phyloP scores from a whole-genome alignment of 352 stramenopile species.

The Pythium coloratum region DNA sequence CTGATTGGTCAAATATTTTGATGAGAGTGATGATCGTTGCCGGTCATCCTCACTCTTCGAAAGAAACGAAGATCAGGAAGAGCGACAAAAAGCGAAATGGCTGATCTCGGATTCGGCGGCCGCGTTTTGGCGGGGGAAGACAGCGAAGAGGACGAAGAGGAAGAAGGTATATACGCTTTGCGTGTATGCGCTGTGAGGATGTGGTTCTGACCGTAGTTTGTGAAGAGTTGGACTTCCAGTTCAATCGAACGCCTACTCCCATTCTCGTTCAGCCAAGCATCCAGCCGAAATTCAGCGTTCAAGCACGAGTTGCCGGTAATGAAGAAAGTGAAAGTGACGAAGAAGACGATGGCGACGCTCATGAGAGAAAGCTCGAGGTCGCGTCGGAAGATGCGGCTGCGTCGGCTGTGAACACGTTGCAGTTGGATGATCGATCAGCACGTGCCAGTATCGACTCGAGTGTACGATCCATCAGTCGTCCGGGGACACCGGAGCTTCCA shows the following conservation, averaged over 20 bases:
- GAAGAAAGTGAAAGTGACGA: slow-evolving; percentile 31
- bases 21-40: slow-evolving; percentile 6
- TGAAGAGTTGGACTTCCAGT: slow-evolving; percentile 25
- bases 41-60: not conserved
- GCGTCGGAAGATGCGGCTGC: not conserved
- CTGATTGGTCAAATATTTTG: slow-evolving; percentile 12
- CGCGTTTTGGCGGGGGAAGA: slow-evolving; percentile 76
- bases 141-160: slow-evolving; percentile 72
- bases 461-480: slow-evolving; percentile 14
- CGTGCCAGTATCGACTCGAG: slow-evolving; percentile 20
- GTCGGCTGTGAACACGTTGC: not conserved
- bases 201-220: slow-evolving; percentile 4
- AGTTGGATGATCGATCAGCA: not conserved
- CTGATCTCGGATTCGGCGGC: slow-evolving; percentile 50
- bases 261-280: slow-evolving; percentile 5
- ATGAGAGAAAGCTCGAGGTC: not conserved
- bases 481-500: slow-evolving; percentile 17
- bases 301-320: slow-evolving; percentile 9
- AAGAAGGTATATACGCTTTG: slow-evolving; percentile 37
- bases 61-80: slow-evolving; percentile 6
- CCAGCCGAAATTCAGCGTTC: slow-evolving; percentile 23
- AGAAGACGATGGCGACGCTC: slow-evolving; percentile 17
- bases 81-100: slow-evolving; percentile 32
- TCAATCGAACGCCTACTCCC: slow-evolving; percentile 1
- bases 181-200: not conserved